Evolutionary conservation across 805 yeast species (phyloP), one percentile per base, ranked within the genome.

Genomic region (Candida pseudoglaebosa): DNA sequence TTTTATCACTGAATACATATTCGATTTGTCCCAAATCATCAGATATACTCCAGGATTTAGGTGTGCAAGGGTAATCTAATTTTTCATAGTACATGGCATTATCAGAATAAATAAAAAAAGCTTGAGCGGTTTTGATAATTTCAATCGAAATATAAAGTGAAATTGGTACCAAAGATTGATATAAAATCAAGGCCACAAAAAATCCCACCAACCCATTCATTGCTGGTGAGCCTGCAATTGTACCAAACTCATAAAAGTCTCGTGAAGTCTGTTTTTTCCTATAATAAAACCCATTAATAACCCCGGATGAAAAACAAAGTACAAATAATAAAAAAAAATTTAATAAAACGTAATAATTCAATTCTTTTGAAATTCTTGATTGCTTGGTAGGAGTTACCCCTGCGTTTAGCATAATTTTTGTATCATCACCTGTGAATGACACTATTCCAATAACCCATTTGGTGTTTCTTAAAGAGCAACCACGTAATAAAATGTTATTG

Each of bases 11-110:
- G 58, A 85, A 85, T 35, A 85, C 78, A 54, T 85, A 85, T 56
- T 85, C 95, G 47, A 85, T 81, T 58, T 85, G 95, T 22, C 95
- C 95, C 50, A 85, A 65, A 60, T 85, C 95, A 67, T 85, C 95
- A 2, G 90, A 82, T 32, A 85, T 84, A 53, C 78, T 82, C 95
- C 95, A 85, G 0, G 90, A 73, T 53, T 84, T 84, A 12, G 95
- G 93, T 8, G 84, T 79, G 57, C 95, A 85, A 2, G 93, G 91
- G 50, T 78, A 84, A 57, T 85, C 91, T 43, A 85, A 61, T 38
- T 59, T 70, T 30, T 73, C 77, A 51, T 83, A 80, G 56, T 84
- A 85, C 79, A 85, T 78, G 37, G 73, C 62, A 30, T 79, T 77
- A 60, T 85, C 95, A 3, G 87, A 80, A 51, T 79, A 82, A 39